Evolutionary conservation across 768 basidiomycete genomes (phyloP), one percentile per base, ranked within the genome.

Genomic region (Leucogyrophana mollusca): DNA sequence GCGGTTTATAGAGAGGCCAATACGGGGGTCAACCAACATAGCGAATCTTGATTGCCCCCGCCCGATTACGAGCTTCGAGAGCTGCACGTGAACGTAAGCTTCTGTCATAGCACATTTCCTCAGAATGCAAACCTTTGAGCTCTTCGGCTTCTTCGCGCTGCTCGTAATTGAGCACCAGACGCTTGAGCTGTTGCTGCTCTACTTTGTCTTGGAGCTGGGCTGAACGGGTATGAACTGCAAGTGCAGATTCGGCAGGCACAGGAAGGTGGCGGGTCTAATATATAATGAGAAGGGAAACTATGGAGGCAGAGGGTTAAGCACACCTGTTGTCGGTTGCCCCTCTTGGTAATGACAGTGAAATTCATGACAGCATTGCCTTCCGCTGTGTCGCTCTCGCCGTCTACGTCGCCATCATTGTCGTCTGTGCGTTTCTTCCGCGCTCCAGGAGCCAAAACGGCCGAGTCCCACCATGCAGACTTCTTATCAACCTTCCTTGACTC

Each of bases 111-210:
- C 5, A 47, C 13, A 32, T 35, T 4, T n/a, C 5, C 16, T n/a
- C 14, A 43, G 8, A 24, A 14, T 22, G 45, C 52, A 34, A 44
- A 85, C 88, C 87, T 79, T 82, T 88, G 55, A 87, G 57, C 58
- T 90, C 88, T 61, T 90, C 88, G 3, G 79, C 85, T 67, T 91
- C 90, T 64, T 92, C 91, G 25, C 86, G 85, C 56, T 92, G 90
- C 59, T 92, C 91, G 52, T 92, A 94, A 61, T 92, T 80, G 43
- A 95, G 77, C 3, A 96, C 96, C 16, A 98, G 77, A n/a, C 85
- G 82, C 72, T 99, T 99, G 55, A 99, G 71, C 51, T 97, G 91
- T 65, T 98, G 93, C 56, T 98, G 95, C 61, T 99, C 96, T 6
- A 90, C 92, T 67, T 87, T 90, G 67, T 94, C 93, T 62, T 94